Percentiles rank a stretch among this genome's conserved stretches.
These are phyloP conservation scores for Laburnicola sp. DNA, from an alignment of 2,329 filamentous ascomycete genomes.

Conservation along the genomic window DNA sequence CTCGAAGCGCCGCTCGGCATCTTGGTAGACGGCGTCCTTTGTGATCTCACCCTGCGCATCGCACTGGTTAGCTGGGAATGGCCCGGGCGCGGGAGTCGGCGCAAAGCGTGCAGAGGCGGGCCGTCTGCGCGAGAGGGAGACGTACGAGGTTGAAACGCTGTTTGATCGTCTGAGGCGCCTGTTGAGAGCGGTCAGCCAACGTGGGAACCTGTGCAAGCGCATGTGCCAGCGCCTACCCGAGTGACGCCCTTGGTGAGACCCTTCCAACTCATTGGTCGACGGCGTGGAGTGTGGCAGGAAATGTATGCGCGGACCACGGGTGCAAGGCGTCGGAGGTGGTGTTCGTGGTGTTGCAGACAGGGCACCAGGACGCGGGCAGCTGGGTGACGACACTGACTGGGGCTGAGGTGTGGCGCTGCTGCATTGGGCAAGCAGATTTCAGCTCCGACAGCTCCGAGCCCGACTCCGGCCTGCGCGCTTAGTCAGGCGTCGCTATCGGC, in stretches of 20 bases:
- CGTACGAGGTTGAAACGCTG: conserved; percentile 81
- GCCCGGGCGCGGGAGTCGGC: conserved; percentile 24
- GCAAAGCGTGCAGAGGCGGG: conserved; percentile 9
- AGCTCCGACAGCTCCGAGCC: too few relatives aligned
- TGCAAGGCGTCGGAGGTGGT: conserved; percentile 2
- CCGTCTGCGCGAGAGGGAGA: conserved; percentile 7
- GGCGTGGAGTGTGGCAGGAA: conserved; percentile 5
- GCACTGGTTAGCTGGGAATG: conserved; percentile 23
- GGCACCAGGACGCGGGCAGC: too few relatives aligned
- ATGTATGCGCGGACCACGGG: conserved; percentile 12
- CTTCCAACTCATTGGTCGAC: conserved; percentile 83
- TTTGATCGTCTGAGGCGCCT: conserved; percentile 91
- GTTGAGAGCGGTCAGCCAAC: conserved; percentile 27
- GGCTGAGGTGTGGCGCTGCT: conserved; percentile 9
- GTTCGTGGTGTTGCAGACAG: conserved; percentile 10
- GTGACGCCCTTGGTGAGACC: conserved; percentile 89
- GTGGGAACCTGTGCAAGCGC: conserved; percentile 14
- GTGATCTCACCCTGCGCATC: conserved; percentile 73
- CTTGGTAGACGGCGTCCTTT: conserved; percentile 91
- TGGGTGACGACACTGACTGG: too few relatives aligned
- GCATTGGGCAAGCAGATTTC: conserved; percentile 14
- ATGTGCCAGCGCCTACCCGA: conserved; percentile 62
- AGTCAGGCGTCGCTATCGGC: too few relatives aligned
- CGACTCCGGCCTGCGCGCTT: too few relatives aligned
- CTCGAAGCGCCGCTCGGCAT: conserved; percentile 89